Base-by-base conservation (phyloP, 2,329 filamentous ascomycete genomes). In the Tympanopsis confertula region DNA sequence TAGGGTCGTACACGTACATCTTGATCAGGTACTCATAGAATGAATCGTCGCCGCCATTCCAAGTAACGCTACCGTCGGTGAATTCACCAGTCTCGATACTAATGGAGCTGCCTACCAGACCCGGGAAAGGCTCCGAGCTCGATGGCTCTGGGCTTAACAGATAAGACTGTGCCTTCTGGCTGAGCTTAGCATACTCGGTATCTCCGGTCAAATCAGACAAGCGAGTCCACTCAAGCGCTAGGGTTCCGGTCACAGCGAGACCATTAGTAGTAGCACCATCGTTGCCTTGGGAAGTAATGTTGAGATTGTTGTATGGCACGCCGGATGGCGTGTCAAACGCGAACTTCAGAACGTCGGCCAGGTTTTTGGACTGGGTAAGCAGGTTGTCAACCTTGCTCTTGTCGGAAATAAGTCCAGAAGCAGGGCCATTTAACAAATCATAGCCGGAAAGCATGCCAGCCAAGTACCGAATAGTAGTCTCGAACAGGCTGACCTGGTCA, bases 11-110 rank as follows among this genome's bases (percentile, higher is more conserved):
- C 37, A 80, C 59, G 45, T 68, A 82, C 74, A 80, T 79, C 55
- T 82, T 82, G 45, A 82, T 69, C 17, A 82, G 63, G 49, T 82
- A 82, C 51, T 82, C 77, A 52, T 82, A 82, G 54, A 71, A 81
- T 2, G 68, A 74, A 49, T 82, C 77, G 33, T 65, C 63, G 7
- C 75, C 74, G 26, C 73, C 75, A 36, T 66, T 61, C 78, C 78
- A 82, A 20, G 74, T 74, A 32, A 78, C 76, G 4, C 42, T 45
- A 2, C 63, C 64, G 45, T 80, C 68, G 18, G 62, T 40, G 43
- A 82, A 78, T 5, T 61, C 37, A n/a, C 78, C 77, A 1, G 63
- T 71, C 2, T 53, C 50, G 39, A 78, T 62, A 36, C 69, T 57
- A 38, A 82, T 63, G 29, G 64, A 53, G 13, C 63, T 69, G 4